These are phyloP conservation scores for Phylloboletellus chloephorus DNA, from an alignment of 1,284 basidiomycete genomes.

Conservation along the genomic window DNA sequence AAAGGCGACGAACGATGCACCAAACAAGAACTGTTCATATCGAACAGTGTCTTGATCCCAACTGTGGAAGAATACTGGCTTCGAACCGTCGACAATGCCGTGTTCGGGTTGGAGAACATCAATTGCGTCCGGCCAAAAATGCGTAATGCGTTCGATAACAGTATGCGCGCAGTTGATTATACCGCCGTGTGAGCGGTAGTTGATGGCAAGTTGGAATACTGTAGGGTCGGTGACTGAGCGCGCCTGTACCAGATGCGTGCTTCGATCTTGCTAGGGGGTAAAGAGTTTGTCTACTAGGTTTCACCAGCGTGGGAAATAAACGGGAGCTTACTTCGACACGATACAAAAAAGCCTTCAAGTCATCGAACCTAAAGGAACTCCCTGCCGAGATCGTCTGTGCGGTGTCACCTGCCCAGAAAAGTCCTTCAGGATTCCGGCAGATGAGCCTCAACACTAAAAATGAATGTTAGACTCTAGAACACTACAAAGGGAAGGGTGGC, in stretches of 20 bases:
- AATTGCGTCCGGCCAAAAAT: constrained; percentile 63
- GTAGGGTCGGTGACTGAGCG: constrained; percentile 33
- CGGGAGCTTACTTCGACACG: constrained; percentile 45
- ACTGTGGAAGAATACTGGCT: constrained; percentile 55
- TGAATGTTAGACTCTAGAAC: neutral
- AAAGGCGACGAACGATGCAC: constrained; percentile 35
- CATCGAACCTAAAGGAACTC: constrained; percentile 67
- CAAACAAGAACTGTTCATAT: constrained; percentile 57
- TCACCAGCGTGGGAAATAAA: neutral
- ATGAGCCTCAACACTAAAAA: constrained; percentile 53
- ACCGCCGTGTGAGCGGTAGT: constrained; percentile 69
- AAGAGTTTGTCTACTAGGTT: neutral
- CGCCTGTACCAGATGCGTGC: constrained; percentile 11
- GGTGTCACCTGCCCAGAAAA: constrained; percentile 78
- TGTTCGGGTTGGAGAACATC: constrained; percentile 54
- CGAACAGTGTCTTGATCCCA: constrained; percentile 48
- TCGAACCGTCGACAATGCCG: constrained; percentile 54
- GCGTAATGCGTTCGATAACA: constrained; percentile 56
- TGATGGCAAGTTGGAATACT: constrained; percentile 56
- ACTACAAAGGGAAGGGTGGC: neutral
- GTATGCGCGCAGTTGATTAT: constrained; percentile 64
- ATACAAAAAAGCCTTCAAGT: constrained; percentile 62
- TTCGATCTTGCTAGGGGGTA: constrained; percentile 19
- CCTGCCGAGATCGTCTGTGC: constrained; percentile 72
- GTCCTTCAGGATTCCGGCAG: constrained; percentile 58